A percentile compares a stretch with the other conserved stretches of the same genome.
Evolutionary conservation across 768 basidiomycete species (phyloP).

Genomic region (Dioszegia hungarica): DNA sequence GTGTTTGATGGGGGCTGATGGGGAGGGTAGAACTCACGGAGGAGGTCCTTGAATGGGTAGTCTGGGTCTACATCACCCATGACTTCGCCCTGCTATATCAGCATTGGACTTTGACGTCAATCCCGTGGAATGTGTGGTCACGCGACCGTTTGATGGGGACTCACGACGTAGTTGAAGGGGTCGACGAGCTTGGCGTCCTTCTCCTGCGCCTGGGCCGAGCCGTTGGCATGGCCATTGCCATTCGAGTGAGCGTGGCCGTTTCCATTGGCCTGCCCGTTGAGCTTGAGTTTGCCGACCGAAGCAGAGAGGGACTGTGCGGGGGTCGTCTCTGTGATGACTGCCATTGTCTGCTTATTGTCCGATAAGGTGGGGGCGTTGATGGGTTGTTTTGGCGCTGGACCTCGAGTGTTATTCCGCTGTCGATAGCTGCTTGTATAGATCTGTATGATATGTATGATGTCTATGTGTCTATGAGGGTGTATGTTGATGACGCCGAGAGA

Average conservation of each 20-base stretch:
- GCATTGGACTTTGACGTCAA: background rate
- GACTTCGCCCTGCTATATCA: constrained; percentile 28
- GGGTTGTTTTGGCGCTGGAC: background rate
- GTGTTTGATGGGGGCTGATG: background rate
- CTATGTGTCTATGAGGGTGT: background rate
- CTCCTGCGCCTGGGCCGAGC: background rate
- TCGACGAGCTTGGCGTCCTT: constrained; percentile 23
- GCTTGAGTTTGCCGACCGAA: constrained; percentile 20
- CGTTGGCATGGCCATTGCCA: constrained; percentile 1
- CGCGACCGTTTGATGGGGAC: constrained; percentile 9
- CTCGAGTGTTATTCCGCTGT: background rate
- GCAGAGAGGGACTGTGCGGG: background rate
- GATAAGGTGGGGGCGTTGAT: background rate
- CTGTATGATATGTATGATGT: background rate
- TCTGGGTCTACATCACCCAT: constrained; percentile 32
- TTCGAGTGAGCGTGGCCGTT: constrained; percentile 3
- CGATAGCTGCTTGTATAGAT: background rate
- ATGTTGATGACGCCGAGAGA: background rate
- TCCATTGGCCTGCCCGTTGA: constrained; percentile 10
- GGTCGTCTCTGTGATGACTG: constrained; percentile 15
- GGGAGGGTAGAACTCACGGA: constrained; percentile 21
- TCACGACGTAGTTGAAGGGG: constrained; percentile 44
- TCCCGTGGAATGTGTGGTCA: background rate
- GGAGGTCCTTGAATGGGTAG: constrained; percentile 36
- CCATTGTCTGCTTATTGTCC: too few species aligned